A percentile compares a stretch with the other conserved stretches of the same genome.
These are phyloP conservation scores for Euphrasia arctica DNA, from an alignment of 305 asterid genomes.

Conservation along the genomic window DNA sequence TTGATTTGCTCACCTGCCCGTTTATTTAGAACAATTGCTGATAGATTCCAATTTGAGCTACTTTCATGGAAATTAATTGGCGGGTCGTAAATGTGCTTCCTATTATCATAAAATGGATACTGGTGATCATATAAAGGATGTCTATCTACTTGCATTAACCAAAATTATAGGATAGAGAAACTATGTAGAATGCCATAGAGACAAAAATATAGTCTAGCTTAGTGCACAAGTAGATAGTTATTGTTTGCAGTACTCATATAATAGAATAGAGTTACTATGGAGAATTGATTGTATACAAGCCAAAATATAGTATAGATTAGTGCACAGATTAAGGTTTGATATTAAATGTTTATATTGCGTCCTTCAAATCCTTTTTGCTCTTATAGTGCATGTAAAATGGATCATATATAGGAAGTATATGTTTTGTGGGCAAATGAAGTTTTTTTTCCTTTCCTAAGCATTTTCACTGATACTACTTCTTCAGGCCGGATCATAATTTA, in stretches of 20 bases:
- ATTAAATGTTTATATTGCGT: neutral
- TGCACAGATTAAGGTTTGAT: neutral
- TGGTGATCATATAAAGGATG: too few relatives aligned
- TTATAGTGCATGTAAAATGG: neutral
- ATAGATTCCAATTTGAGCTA: neutral
- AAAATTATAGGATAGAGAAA: too few relatives aligned
- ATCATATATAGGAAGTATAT: neutral
- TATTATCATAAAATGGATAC: neutral
- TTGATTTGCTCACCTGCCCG: neutral
- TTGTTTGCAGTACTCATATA: too few relatives aligned
- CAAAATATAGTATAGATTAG: neutral
- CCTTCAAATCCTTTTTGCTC: neutral
- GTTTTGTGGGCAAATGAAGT: neutral
- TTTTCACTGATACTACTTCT: slow-evolving; percentile 14
- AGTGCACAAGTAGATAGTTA: neutral
- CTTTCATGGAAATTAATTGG: neutral
- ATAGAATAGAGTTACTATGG: too few relatives aligned
- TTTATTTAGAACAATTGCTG: neutral
- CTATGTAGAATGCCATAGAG: neutral
- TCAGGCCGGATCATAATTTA: slow-evolving; percentile 69
- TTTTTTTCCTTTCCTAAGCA: neutral
- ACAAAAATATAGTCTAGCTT: neutral
- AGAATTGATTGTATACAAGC: neutral
- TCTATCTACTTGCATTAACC: too few relatives aligned
- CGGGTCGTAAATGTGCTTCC: neutral